These are phyloP conservation scores for Trametes coccinea DNA, from an alignment of 768 basidiomycete species.

Conservation along the genomic window DNA sequence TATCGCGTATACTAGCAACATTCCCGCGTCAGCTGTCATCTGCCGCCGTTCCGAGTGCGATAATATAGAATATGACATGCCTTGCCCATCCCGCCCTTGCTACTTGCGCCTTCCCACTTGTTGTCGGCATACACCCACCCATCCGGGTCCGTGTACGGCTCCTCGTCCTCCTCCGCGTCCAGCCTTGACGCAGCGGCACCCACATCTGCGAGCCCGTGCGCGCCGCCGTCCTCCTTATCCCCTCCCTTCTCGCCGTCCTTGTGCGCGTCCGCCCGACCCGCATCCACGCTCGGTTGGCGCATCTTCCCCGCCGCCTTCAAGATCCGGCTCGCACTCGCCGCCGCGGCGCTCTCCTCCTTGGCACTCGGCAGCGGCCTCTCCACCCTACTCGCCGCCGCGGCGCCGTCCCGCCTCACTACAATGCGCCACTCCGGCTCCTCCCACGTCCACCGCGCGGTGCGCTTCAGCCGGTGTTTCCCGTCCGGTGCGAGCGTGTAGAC, in stretches of 20 bases:
- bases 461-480: conserved; percentile 48
- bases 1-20: conserved; percentile 75
- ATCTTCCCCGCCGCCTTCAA: conserved; percentile 54
- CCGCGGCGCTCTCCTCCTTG: conserved; percentile 45
- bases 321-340: conserved; percentile 34
- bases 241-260: conserved; percentile 7
- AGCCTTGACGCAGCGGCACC: conserved; percentile 1
- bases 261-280: background rate
- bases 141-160: conserved; percentile 72
- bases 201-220: background rate
- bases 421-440: conserved; percentile 91
- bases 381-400: conserved; percentile 48
- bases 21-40: background rate
- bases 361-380: conserved; percentile 59
- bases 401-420: conserved; percentile 56
- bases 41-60: background rate
- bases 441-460: conserved; percentile 86
- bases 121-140: conserved; percentile 96
- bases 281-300: conserved; percentile 41
- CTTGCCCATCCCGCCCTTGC: conserved; percentile 85
- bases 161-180: conserved; percentile 44
- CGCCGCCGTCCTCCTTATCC: conserved; percentile 24
- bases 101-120: conserved; percentile 83
- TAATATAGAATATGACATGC: conserved; percentile 34
- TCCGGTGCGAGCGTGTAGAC: conserved; percentile 48